These are phyloP conservation scores for Beauveria varroae DNA, from an alignment of 2,329 filamentous ascomycete genomes.

Conservation along the genomic window DNA sequence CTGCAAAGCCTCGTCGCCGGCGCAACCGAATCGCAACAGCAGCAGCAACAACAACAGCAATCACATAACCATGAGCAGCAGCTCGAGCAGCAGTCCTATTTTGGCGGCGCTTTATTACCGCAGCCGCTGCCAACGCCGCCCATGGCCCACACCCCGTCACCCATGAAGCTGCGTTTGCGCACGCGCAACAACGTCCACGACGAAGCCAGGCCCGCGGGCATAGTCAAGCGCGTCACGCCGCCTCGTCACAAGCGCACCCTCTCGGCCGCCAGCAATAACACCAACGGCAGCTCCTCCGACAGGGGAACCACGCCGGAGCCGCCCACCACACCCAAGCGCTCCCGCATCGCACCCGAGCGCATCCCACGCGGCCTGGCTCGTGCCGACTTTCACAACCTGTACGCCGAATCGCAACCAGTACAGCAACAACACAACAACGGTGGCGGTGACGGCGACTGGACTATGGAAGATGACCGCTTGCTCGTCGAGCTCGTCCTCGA, in stretches of 20 bases:
- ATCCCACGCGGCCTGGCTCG: constrained; percentile 53
- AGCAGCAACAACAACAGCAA: neutral
- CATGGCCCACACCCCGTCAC: constrained; percentile 41
- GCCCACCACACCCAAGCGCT: constrained; percentile 51
- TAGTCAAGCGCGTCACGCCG: constrained; percentile 47
- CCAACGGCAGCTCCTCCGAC: neutral
- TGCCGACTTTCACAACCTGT: constrained; percentile 48
- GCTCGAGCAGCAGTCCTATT: neutral
- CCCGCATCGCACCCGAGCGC: constrained; percentile 52
- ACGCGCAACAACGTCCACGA: constrained; percentile 29
- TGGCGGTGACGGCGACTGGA: constrained; percentile 41
- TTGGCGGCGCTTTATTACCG: constrained; percentile 28
- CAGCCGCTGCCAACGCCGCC: constrained; percentile 48
- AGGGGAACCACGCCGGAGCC: neutral
- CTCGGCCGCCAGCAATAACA: neutral
- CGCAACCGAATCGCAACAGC: neutral
- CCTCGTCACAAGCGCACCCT: constrained; percentile 1
- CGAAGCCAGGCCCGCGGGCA: constrained; percentile 34
- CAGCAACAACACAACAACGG: constrained; percentile 21
- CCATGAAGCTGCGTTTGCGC: constrained; percentile 49
- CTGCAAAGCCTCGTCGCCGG: constrained; percentile 50
- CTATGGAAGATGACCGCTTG: constrained; percentile 54
- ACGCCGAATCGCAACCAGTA: constrained; percentile 14
- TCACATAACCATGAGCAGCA: neutral
- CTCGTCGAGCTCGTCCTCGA: constrained; percentile 61